Conservation (phyloP, 1,284 basidiomycete species). For the Rhodotorula sp. region DNA sequence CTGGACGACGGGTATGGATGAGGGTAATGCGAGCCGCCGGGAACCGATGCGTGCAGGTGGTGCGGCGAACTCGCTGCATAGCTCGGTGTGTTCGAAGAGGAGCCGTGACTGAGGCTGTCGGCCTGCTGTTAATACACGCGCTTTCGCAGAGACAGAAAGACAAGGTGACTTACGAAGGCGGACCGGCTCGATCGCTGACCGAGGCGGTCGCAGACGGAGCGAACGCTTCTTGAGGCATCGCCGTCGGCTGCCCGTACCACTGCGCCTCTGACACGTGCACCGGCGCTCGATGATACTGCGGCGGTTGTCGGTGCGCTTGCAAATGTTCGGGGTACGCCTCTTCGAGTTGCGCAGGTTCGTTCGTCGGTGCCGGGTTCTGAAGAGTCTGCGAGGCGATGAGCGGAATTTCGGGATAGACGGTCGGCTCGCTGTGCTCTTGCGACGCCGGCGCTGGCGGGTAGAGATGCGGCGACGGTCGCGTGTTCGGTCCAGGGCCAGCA, state of each 20-base stretch:
- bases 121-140: background rate
- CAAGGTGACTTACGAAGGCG: constrained; percentile 10
- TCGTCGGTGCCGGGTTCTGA: background rate
- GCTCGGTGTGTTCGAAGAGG: constrained; percentile 9
- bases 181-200: constrained; percentile 6
- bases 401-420: background rate
- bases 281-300: constrained; percentile 1
- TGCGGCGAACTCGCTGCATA: constrained; percentile 12
- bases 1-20: too few species aligned
- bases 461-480: background rate
- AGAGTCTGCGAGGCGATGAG: background rate
- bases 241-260: background rate
- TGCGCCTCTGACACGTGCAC: background rate
- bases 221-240: background rate
- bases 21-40: too few species aligned
- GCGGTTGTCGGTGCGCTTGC: background rate
- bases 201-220: background rate
- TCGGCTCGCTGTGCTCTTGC: background rate
- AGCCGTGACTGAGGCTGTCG: constrained; percentile 19
- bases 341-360: background rate
- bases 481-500: too few species aligned
- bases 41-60: background rate
- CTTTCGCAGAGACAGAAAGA: too few species aligned
- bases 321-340: background rate
- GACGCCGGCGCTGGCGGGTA: too few species aligned